These are phyloP conservation scores for Berberis vulgaris DNA, from an alignment of 164 flowering plant genomes.

Conservation along the genomic window DNA sequence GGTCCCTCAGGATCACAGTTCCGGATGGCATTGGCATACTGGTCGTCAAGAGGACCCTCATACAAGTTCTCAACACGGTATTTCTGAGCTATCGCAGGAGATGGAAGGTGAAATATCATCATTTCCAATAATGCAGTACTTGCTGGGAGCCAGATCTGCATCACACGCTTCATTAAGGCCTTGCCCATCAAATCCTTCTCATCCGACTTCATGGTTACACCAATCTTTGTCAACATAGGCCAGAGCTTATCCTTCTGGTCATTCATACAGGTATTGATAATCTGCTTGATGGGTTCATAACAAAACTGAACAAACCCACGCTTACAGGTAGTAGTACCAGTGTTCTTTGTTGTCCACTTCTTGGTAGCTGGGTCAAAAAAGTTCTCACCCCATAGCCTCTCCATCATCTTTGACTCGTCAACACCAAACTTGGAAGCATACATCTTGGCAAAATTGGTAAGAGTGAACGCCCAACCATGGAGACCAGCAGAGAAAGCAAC, in stretches of 20 bases:
- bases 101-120: slow-evolving; percentile 4
- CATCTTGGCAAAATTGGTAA: slow-evolving; percentile 13
- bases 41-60: slow-evolving; percentile 31
- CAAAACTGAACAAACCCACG: slow-evolving; percentile 19
- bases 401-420: too few relatives aligned
- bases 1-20: too few relatives aligned
- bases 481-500: too few relatives aligned
- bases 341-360: slow-evolving; percentile 26
- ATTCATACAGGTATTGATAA: too few relatives aligned
- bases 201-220: slow-evolving; percentile 3
- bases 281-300: too few relatives aligned
- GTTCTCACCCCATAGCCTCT: too few relatives aligned
- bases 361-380: slow-evolving; percentile 19
- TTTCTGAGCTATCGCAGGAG: slow-evolving; percentile 25
- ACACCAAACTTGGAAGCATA: slow-evolving; percentile 15
- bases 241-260: slow-evolving; percentile 3
- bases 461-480: slow-evolving; percentile 1
- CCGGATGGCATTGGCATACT: slow-evolving; percentile 25
- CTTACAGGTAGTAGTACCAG: slow-evolving; percentile 26
- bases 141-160: slow-evolving; percentile 33
- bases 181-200: slow-evolving; percentile 22
- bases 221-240: slow-evolving; percentile 26
- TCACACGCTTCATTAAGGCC: slow-evolving; percentile 22
- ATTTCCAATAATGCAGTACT: slow-evolving; percentile 23
- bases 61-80: slow-evolving; percentile 31